Base-by-base conservation (phyloP, 228 moss, liverwort and hornwort genomes). In the Sphagnum fallax region DNA sequence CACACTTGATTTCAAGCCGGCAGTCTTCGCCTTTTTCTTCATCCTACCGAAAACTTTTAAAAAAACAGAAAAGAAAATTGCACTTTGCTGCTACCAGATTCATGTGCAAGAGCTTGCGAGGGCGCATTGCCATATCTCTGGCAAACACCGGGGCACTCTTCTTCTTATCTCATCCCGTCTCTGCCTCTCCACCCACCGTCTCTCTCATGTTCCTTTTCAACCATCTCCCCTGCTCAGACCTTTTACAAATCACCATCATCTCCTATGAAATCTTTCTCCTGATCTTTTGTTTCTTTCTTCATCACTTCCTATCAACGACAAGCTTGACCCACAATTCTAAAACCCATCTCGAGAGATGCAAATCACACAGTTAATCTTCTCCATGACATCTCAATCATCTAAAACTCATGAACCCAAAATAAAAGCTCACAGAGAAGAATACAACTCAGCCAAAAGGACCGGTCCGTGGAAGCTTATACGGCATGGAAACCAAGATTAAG, bases 11-110 rank as follows among this genome's bases (percentile, higher is more conserved):
- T 84, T 88, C 47, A 47, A 53, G 71, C 73, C 76, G 74, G 80
- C 88, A 84, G 84, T 76, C 88, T 84, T 82, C 84, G 84, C 88
- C 88, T 84, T 84, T 76, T 84, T 74, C 67, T 88, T 86, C 86
- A 78, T 80, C 77, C 84, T 82, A 65, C 60, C 16, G 51, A 52
- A 5, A 2, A 32, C 32, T 32, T 2, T 73, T 51, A 8, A 64
- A 60, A 48, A 69, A 65, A 16, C 52, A 59, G 13, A 10, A 13
- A 32, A 32, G 2, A 32, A 32, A 32, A 32, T 2, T 32, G 32
- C 32, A 32, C 32, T 11, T 63, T 47, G 63, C 0, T 15, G 51
- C 72, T 57, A 18, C 50, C 15, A 10, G 51, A 6, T 10, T 1
- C 0, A 57, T 84, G 61, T 88, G 58, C 80, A 53, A 76, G 72